A percentile compares a stretch with the other conserved stretches of the same genome.
Conservation (phyloP, 78 protist species). For the Planoprotostelium fungivorum region DNA sequence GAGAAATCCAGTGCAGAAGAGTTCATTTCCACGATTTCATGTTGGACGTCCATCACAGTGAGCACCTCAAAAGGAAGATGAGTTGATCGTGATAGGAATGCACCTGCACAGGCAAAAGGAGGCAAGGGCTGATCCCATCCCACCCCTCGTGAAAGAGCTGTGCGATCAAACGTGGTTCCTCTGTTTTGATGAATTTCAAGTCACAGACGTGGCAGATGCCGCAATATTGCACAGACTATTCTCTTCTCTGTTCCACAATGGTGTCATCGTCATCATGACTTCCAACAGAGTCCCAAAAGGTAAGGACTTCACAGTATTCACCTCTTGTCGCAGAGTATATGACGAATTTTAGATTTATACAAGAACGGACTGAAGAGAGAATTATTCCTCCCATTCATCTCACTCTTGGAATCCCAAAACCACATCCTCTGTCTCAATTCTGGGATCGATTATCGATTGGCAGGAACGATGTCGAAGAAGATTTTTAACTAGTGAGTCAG, state of each 20-base stretch:
- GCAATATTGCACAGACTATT: slow-evolving; percentile 86
- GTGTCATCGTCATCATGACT: slow-evolving; percentile 84
- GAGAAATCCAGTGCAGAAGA: slow-evolving; percentile 53
- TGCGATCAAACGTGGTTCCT: slow-evolving; percentile 52
- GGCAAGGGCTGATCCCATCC: slow-evolving; percentile 60
- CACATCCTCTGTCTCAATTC: slow-evolving; percentile 45
- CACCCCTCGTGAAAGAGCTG: slow-evolving; percentile 61
- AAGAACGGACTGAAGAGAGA: slow-evolving; percentile 81
- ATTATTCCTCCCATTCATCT: slow-evolving; percentile 81
- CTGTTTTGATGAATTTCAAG: slow-evolving; percentile 93
- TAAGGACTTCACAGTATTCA: background rate
- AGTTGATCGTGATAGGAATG: slow-evolving; percentile 22
- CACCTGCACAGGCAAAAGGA: slow-evolving; percentile 49
- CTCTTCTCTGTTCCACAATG: slow-evolving; percentile 55
- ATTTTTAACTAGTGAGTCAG: slow-evolving; percentile 13
- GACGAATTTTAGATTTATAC: slow-evolving; percentile 62
- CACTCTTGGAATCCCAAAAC: slow-evolving; percentile 39
- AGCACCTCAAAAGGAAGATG: background rate
- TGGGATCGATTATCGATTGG: slow-evolving; percentile 73
- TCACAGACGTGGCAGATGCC: slow-evolving; percentile 90
- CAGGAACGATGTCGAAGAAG: slow-evolving; percentile 31
- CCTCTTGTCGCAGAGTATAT: background rate
- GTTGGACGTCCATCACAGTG: slow-evolving; percentile 80
- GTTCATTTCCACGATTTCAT: slow-evolving; percentile 89
- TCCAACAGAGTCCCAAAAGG: slow-evolving; percentile 81